A percentile compares a stretch with the other conserved stretches of the same genome.
phyloP scores from a whole-genome alignment of 2,329 filamentous ascomycete species.

The Fusarium buxicola region DNA sequence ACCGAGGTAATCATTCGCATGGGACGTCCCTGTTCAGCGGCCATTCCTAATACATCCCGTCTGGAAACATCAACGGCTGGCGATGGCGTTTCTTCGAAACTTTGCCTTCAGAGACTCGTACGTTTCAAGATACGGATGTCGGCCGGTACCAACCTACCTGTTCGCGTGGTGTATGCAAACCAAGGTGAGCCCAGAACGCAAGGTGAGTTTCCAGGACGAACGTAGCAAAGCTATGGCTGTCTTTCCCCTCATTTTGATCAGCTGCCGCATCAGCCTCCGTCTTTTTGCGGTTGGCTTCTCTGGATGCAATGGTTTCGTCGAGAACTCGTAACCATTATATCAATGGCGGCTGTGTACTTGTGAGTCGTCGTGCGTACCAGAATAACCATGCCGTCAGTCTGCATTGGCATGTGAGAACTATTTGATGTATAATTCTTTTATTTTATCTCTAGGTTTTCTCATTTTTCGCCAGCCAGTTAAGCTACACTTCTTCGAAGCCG shows the following conservation, averaged over 20 bases:
- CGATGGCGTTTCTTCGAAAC: constrained; percentile 4
- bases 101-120: constrained; percentile 21
- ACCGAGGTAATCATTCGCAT: constrained; percentile 3
- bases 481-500: not conserved
- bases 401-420: not conserved
- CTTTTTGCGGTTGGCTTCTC: not conserved
- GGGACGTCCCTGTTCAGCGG: constrained; percentile 4
- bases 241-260: not conserved
- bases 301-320: not conserved
- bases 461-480: constrained; percentile 6
- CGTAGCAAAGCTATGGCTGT: not conserved
- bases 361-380: not conserved
- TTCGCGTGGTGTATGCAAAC: too few relatives aligned
- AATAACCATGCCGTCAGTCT: not conserved
- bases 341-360: not conserved
- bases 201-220: too few relatives aligned
- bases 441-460: constrained; percentile 12
- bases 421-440: constrained; percentile 5
- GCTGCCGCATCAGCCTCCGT: not conserved
- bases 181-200: too few relatives aligned
- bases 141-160: not conserved
- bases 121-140: not conserved
- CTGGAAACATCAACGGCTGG: constrained; percentile 4
- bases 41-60: constrained; percentile 22
- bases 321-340: constrained; percentile 1